Evolutionary conservation across 169 alveolate genomes (phyloP).

Genomic region (Neospora caninum): DNA sequence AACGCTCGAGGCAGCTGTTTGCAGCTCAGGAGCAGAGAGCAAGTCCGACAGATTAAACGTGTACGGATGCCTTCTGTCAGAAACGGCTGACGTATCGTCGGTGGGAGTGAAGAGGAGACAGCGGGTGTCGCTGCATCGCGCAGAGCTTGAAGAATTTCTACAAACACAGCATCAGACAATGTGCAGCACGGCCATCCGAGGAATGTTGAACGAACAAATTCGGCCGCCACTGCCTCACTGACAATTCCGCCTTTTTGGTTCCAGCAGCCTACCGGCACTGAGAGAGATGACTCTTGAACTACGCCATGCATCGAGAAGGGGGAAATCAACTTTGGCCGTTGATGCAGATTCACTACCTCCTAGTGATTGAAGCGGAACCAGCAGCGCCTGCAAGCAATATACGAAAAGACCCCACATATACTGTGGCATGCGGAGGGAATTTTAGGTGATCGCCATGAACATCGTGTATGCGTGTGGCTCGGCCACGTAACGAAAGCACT

Average conservation of each 20-base stretch:
- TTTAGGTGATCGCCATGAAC: no score
- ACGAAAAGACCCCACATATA: no score
- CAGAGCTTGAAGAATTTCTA: not conserved
- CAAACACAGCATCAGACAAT: not conserved
- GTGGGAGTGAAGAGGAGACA: not conserved
- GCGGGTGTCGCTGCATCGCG: not conserved
- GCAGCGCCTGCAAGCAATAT: not conserved
- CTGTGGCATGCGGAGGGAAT: no score
- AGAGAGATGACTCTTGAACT: not conserved
- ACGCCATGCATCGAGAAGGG: not conserved
- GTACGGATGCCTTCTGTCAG: not conserved
- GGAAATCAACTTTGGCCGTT: not conserved
- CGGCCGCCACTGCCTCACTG: not conserved
- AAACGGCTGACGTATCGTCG: not conserved
- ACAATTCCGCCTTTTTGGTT: not conserved
- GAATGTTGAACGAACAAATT: no score
- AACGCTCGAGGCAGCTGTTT: not conserved
- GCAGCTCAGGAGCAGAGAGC: slow-evolving; percentile 26
- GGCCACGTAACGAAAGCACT: no score
- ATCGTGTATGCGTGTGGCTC: no score
- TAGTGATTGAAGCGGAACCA: not conserved
- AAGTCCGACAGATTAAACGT: not conserved
- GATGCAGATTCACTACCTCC: not conserved
- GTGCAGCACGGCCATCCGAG: not conserved
- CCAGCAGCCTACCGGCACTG: not conserved